Percentiles rank a stretch among this genome's conserved stretches.
These are phyloP conservation scores for Drechslerella coelobrocha DNA, from an alignment of 2,329 filamentous ascomycete species.

Conservation along the genomic window DNA sequence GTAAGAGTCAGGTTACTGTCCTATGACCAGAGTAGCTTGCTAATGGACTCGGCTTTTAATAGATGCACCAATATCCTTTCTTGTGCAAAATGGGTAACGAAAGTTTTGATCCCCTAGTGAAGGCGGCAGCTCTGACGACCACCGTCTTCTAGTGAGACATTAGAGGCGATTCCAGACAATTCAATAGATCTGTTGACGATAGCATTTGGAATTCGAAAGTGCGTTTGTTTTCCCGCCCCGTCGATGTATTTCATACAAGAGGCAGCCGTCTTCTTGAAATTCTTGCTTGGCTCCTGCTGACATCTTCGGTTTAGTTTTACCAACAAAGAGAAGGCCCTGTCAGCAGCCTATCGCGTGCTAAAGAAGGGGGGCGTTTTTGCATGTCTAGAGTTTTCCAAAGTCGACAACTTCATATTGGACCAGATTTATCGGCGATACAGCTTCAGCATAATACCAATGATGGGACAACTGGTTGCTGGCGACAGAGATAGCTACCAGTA, in stretches of 20 bases:
- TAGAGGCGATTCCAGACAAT: conserved; percentile 65
- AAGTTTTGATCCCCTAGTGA: conserved; percentile 63
- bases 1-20: conserved; percentile 16
- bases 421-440: conserved; percentile 93
- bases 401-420: conserved; percentile 78
- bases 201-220: conserved; percentile 91
- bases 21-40: conserved; percentile 50
- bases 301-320: conserved; percentile 68
- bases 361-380: conserved; percentile 96
- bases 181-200: conserved; percentile 96
- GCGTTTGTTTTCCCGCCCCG: background rate
- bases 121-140: conserved; percentile 66
- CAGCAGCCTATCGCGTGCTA: conserved; percentile 84
- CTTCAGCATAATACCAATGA: conserved; percentile 90
- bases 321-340: conserved; percentile 80
- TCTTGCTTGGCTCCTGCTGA: background rate
- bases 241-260: background rate
- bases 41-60: conserved; percentile 7
- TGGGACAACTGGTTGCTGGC: conserved; percentile 91
- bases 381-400: conserved; percentile 92
- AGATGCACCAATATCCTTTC: conserved; percentile 50
- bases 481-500: conserved; percentile 98
- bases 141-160: conserved; percentile 56
- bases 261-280: conserved; percentile 3
- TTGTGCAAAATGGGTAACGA: conserved; percentile 49